Conservation (phyloP, 1,284 basidiomycete species). For the Trametes versicolor region DNA sequence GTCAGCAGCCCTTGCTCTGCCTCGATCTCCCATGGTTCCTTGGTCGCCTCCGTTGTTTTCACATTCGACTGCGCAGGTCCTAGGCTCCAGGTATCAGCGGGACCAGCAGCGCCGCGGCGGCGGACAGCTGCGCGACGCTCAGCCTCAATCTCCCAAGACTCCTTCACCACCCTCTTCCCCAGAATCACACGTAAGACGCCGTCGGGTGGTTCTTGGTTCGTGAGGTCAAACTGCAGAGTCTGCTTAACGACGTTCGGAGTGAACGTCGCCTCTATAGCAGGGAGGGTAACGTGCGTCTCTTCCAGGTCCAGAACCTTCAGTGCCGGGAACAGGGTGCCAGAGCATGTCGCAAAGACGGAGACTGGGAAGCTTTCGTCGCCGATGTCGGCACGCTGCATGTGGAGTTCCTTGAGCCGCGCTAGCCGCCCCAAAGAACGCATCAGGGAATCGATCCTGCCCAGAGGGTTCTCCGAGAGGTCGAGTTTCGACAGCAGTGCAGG, state of each 20-base stretch:
- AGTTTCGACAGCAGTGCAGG: constrained; percentile 46
- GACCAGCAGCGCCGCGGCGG: constrained; percentile 18
- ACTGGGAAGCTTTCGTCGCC: constrained; percentile 65
- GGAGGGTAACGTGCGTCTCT: constrained; percentile 64
- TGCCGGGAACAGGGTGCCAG: constrained; percentile 53
- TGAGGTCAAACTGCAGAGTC: constrained; percentile 62
- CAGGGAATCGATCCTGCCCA: constrained; percentile 48
- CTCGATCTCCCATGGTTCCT: constrained; percentile 51
- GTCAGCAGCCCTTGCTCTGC: constrained; percentile 48
- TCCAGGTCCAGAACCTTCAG: constrained; percentile 70
- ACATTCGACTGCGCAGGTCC: constrained; percentile 8
- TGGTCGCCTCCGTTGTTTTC: constrained; percentile 36
- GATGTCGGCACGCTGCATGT: constrained; percentile 64
- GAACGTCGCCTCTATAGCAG: constrained; percentile 57
- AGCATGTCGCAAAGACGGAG: constrained; percentile 47
- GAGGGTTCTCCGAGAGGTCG: constrained; percentile 53
- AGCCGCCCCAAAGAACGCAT: constrained; percentile 59
- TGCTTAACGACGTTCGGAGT: constrained; percentile 46
- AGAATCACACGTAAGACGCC: constrained; percentile 66
- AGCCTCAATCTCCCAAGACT: constrained; percentile 80
- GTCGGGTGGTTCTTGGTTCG: constrained; percentile 59
- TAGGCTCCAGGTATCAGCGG: background rate
- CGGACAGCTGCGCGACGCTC: constrained; percentile 59
- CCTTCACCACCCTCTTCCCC: constrained; percentile 74
- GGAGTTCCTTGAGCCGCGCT: constrained; percentile 64